Percentiles rank a stretch among this genome's conserved stretches.
Evolutionary conservation across 1,284 basidiomycete genomes (phyloP).

Genomic region (Tilletia caries): DNA sequence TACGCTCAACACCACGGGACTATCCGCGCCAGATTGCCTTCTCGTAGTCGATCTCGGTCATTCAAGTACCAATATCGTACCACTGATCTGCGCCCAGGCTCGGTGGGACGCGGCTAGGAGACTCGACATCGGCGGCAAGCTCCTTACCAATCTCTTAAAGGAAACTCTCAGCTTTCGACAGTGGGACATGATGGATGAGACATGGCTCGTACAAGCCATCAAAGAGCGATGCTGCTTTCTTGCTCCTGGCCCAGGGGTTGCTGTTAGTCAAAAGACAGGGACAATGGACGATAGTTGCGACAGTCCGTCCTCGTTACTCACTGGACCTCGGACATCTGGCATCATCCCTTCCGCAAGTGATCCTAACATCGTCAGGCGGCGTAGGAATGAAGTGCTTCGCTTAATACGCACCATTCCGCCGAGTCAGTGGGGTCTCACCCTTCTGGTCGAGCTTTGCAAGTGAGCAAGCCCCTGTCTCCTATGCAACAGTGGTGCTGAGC

Average conservation of each 20-base stretch:
- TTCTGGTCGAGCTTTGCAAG: slow-evolving; percentile 69
- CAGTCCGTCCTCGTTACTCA: neutral
- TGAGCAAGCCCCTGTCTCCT: slow-evolving; percentile 50
- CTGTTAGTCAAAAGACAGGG: neutral
- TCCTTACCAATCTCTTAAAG: slow-evolving; percentile 89
- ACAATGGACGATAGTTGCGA: neutral
- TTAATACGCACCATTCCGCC: neutral
- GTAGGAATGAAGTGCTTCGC: neutral
- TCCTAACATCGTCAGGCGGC: neutral
- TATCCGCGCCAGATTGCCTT: slow-evolving; percentile 67
- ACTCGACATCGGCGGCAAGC: slow-evolving; percentile 87
- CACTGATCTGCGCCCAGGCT: slow-evolving; percentile 71
- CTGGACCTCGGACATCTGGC: no score
- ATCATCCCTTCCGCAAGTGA: no score
- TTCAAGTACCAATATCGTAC: slow-evolving; percentile 85
- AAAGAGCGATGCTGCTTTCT: slow-evolving; percentile 86
- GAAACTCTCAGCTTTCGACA: slow-evolving; percentile 89
- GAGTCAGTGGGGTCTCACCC: slow-evolving; percentile 58
- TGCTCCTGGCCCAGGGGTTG: slow-evolving; percentile 21
- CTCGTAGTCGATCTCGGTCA: slow-evolving; percentile 85
- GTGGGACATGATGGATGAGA: slow-evolving; percentile 97
- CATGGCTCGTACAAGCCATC: slow-evolving; percentile 82
- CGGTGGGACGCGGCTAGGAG: slow-evolving; percentile 59
- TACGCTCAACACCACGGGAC: neutral
- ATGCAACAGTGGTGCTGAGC: no score